phyloP scores from a whole-genome alignment of 495 filamentous ascomycete species.

The Cercophora samala region DNA sequence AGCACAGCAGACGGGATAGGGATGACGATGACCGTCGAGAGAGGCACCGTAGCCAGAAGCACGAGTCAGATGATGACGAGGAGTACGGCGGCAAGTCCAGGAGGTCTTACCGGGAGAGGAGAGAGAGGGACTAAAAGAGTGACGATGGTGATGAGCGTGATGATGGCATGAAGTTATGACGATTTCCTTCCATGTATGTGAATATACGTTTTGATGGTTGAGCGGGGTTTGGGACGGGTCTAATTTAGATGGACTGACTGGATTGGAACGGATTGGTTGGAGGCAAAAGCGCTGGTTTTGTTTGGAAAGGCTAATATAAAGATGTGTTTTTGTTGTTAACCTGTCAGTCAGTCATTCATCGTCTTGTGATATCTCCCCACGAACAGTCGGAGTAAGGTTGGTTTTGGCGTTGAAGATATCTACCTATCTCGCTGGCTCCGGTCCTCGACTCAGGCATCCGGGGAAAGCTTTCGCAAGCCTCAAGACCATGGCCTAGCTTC shows the following conservation, averaged over 20 bases:
- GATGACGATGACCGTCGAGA: conserved; percentile 20
- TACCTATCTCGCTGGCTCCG: not conserved
- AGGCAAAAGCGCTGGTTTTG: not conserved
- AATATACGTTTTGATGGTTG: not conserved
- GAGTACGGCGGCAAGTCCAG: conserved; percentile 14
- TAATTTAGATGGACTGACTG: not conserved
- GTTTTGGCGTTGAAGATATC: not conserved
- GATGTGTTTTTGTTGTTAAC: not conserved
- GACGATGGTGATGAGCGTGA: conserved; percentile 12
- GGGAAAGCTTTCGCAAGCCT: not conserved
- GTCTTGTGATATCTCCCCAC: not conserved
- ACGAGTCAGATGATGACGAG: conserved; percentile 20
- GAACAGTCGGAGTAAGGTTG: not conserved
- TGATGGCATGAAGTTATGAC: conserved; percentile 2
- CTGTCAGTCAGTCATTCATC: not conserved
- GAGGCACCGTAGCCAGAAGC: conserved; percentile 13
- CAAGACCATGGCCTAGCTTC: not conserved
- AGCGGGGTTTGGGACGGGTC: not conserved
- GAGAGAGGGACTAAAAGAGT: conserved; percentile 7
- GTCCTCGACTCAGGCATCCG: not conserved
- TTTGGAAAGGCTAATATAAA: not conserved
- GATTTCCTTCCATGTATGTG: not conserved
- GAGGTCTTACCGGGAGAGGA: conserved; percentile 15
- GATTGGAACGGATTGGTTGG: not conserved
- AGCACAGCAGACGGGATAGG: conserved; percentile 23